Conservation (phyloP, 2,329 filamentous ascomycete species). For the Exophiala phaeomuriformis region DNA sequence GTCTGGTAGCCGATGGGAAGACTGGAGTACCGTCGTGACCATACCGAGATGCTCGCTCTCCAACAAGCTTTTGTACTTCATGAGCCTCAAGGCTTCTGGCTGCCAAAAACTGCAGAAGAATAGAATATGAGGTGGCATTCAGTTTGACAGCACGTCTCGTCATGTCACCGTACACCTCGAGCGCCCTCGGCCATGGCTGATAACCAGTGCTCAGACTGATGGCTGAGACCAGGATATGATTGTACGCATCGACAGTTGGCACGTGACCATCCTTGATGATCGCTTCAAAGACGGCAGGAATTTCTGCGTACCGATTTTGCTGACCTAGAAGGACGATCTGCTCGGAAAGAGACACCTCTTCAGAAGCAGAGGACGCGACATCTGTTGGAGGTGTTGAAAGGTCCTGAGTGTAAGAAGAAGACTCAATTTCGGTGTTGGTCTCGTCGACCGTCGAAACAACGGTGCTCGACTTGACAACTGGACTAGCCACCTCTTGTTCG, state of each 20-base stretch:
- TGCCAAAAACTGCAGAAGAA: slow-evolving; percentile 74
- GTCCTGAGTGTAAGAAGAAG: slow-evolving; percentile 22
- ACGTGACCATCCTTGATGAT: slow-evolving; percentile 76
- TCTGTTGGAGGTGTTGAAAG: slow-evolving; percentile 36
- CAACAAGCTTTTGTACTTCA: slow-evolving; percentile 62
- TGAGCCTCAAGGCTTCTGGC: slow-evolving; percentile 72
- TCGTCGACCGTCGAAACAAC: slow-evolving; percentile 7
- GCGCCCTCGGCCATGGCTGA: slow-evolving; percentile 79
- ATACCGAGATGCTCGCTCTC: slow-evolving; percentile 75
- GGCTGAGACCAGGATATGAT: slow-evolving; percentile 76
- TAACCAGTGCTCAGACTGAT: slow-evolving; percentile 76
- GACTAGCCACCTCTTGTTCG: slow-evolving; percentile 29
- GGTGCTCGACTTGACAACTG: slow-evolving; percentile 18
- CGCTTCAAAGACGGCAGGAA: slow-evolving; percentile 82
- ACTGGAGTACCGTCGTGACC: slow-evolving; percentile 85
- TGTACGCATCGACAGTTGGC: slow-evolving; percentile 82
- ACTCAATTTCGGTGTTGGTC: slow-evolving; percentile 10
- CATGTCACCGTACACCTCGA: slow-evolving; percentile 97
- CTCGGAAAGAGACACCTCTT: slow-evolving; percentile 64
- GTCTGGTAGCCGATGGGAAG: slow-evolving; percentile 78
- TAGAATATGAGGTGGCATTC: slow-evolving; percentile 79
- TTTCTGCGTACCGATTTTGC: slow-evolving; percentile 70
- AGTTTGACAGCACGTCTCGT: slow-evolving; percentile 73
- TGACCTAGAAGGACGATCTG: slow-evolving; percentile 69
- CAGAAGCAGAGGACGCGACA: slow-evolving; percentile 42